Evolutionary conservation across 1,139 yeast genomes (phyloP).

Genomic region (Debaryomycetaceae sp.): DNA sequence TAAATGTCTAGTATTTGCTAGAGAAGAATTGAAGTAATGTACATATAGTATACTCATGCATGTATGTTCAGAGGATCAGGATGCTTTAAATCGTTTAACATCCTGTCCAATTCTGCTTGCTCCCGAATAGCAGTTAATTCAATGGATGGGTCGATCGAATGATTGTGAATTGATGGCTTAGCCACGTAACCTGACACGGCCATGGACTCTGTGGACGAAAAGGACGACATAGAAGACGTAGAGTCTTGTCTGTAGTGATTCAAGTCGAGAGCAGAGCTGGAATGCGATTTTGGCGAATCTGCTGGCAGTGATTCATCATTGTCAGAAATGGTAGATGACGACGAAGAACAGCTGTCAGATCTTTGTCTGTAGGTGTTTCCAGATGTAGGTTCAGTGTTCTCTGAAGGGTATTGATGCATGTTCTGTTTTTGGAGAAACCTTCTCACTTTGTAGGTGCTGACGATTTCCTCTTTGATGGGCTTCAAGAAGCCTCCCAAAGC

Average conservation of each 20-base stretch:
- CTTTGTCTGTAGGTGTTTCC: conserved; percentile 2
- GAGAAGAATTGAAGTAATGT: background rate
- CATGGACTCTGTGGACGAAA: conserved; percentile 13
- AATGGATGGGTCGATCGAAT: conserved; percentile 35
- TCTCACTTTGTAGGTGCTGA: conserved; percentile 38
- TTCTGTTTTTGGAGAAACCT: conserved; percentile 24
- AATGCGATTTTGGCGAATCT: conserved; percentile 3
- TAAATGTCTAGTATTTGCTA: background rate
- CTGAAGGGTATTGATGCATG: conserved; percentile 7
- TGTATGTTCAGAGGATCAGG: background rate
- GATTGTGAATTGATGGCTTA: conserved; percentile 2
- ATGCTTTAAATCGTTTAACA: conserved; percentile 24
- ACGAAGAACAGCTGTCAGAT: conserved; percentile 3
- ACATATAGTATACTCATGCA: background rate
- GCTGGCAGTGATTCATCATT: background rate
- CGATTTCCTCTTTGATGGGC: conserved; percentile 60
- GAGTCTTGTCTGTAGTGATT: conserved; percentile 30
- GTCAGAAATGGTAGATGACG: conserved; percentile 6
- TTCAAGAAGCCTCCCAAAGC: conserved; percentile 52
- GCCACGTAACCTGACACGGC: conserved; percentile 3
- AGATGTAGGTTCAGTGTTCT: conserved; percentile 4
- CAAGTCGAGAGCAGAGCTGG: conserved; percentile 9
- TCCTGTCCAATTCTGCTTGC: conserved; percentile 36
- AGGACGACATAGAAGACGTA: conserved; percentile 21
- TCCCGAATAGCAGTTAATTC: conserved; percentile 43